Conservation (phyloP, 805 yeast species). For the Vanderwaltozyma verrucispora region DNA sequence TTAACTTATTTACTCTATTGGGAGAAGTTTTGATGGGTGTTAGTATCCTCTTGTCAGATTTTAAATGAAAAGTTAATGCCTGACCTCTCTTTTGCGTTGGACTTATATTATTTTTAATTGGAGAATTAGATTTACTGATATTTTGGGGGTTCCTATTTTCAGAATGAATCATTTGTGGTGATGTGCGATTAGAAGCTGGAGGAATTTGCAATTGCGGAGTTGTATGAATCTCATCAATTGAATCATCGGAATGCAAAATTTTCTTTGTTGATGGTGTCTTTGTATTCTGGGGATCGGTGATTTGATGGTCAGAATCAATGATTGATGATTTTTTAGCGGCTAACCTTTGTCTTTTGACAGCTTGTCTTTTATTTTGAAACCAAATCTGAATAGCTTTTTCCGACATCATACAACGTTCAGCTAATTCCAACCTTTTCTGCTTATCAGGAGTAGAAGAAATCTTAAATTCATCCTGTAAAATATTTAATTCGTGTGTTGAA, state of each 20-base stretch:
- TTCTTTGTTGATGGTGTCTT: not conserved
- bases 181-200: not conserved
- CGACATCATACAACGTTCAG: conserved; percentile 78
- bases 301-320: not conserved
- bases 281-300: too few species aligned
- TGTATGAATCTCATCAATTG: not conserved
- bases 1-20: conserved; percentile 25
- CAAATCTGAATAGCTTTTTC: conserved; percentile 97
- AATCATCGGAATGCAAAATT: not conserved
- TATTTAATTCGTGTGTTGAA: conserved; percentile 71
- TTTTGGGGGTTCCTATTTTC: not conserved
- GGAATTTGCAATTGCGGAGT: not conserved
- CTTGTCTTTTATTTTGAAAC: conserved; percentile 94
- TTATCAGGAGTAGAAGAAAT: conserved; percentile 75
- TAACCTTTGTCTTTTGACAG: conserved; percentile 45
- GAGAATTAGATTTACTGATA: not conserved
- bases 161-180: not conserved
- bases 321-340: conserved; percentile 7
- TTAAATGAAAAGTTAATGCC: conserved; percentile 26
- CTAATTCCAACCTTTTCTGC: conserved; percentile 64
- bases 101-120: not conserved
- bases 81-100: conserved; percentile 16
- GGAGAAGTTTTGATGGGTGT: conserved; percentile 26
- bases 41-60: conserved; percentile 21
- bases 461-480: conserved; percentile 71